Conservation (phyloP, 768 basidiomycete genomes). For the Pisolithus albus region DNA sequence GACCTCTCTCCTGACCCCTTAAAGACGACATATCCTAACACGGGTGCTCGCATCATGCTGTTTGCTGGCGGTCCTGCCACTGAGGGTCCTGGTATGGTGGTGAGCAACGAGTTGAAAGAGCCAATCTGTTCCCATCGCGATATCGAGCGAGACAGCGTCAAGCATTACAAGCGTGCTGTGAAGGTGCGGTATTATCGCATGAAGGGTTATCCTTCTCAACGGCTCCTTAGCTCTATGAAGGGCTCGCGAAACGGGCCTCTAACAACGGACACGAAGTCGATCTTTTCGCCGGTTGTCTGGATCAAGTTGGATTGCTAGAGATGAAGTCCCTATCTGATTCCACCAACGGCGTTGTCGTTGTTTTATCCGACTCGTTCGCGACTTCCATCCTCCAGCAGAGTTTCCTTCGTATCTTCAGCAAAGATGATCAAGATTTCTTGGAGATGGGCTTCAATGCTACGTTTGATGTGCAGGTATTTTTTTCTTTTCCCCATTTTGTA, state of each 20-base stretch:
- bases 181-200: too few species aligned
- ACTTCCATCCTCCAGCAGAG: constrained; percentile 99
- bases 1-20: too few species aligned
- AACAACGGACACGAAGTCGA: constrained; percentile 94
- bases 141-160: too few species aligned
- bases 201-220: neutral
- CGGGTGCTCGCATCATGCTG: constrained; percentile 45
- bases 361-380: constrained; percentile 92
- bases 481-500: too few species aligned
- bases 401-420: constrained; percentile 82
- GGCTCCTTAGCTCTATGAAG: constrained; percentile 80
- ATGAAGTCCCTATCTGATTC: constrained; percentile 83
- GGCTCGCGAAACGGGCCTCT: constrained; percentile 87
- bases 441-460: constrained; percentile 99
- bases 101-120: too few species aligned
- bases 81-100: constrained; percentile 95
- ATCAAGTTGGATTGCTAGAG: constrained; percentile 95
- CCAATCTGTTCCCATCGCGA: too few species aligned
- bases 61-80: constrained; percentile 95
- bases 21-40: too few species aligned
- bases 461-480: constrained; percentile 84
- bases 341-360: constrained; percentile 93
- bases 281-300: constrained; percentile 93
- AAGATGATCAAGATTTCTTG: constrained; percentile 86
- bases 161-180: constrained; percentile 76